Evolutionary conservation across 2,329 filamentous ascomycete species (phyloP).

Genomic region (Aspergillus sergii): DNA sequence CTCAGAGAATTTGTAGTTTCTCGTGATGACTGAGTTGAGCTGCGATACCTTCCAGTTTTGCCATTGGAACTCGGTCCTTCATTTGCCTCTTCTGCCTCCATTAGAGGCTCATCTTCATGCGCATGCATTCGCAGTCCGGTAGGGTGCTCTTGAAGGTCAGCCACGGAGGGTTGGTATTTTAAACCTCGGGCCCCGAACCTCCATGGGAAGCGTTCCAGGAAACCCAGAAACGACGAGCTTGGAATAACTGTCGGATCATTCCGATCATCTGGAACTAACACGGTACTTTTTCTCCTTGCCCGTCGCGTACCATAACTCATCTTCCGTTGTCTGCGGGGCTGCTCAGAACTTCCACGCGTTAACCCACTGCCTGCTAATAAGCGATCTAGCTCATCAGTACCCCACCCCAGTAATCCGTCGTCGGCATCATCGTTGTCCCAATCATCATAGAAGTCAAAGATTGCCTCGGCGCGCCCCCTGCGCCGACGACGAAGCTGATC

Average conservation of each 20-base stretch:
- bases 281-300: conserved; percentile 60
- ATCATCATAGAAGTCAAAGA: conserved; percentile 97
- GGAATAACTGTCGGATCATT: conserved; percentile 86
- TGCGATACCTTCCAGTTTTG: conserved; percentile 58
- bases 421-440: conserved; percentile 73
- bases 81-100: conserved; percentile 62
- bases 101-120: conserved; percentile 69
- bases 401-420: conserved; percentile 71
- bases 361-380: conserved; percentile 69
- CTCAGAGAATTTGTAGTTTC: conserved; percentile 84
- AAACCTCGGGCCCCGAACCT: conserved; percentile 76
- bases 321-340: conserved; percentile 72
- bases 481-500: conserved; percentile 73
- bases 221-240: conserved; percentile 81
- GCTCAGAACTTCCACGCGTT: conserved; percentile 49
- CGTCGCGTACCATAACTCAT: conserved; percentile 87
- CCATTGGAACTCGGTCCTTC: conserved; percentile 23
- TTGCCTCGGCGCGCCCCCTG: conserved; percentile 71
- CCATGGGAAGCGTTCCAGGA: conserved; percentile 81
- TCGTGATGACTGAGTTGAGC: conserved; percentile 76
- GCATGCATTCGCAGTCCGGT: conserved; percentile 52
- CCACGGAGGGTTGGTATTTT: conserved; percentile 86
- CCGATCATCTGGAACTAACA: conserved; percentile 52
- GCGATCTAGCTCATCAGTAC: conserved; percentile 81
- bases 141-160: conserved; percentile 86